phyloP scores from a whole-genome alignment of 2,329 filamentous ascomycete species.

The Allantophomopsis lycopodina region DNA sequence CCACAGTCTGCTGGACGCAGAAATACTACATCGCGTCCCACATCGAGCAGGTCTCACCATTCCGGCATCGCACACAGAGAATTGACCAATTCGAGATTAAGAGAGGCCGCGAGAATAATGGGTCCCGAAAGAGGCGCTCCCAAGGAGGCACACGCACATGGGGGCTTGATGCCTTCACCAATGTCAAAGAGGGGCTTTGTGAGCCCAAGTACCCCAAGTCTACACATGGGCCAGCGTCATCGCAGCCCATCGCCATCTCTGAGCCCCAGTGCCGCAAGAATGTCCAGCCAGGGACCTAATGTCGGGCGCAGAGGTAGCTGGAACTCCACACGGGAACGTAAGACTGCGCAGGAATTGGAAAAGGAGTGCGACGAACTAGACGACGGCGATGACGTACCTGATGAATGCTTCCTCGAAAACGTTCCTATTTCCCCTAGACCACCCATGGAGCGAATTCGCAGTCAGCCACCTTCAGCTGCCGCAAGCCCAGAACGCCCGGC shows the following conservation, averaged over 20 bases:
- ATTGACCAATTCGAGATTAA: slow-evolving; percentile 16
- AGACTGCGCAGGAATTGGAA: slow-evolving; percentile 58
- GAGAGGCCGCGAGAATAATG: not conserved
- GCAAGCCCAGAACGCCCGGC: slow-evolving; percentile 14
- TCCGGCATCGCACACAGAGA: not conserved
- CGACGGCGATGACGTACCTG: slow-evolving; percentile 65
- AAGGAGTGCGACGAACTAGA: slow-evolving; percentile 59
- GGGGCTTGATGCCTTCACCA: slow-evolving; percentile 12
- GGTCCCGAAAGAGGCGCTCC: too few relatives aligned
- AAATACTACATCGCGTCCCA: too few relatives aligned
- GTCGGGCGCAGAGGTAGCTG: slow-evolving; percentile 48
- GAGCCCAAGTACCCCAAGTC: not conserved
- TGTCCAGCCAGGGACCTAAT: not conserved
- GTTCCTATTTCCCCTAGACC: slow-evolving; percentile 69
- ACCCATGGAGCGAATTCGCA: slow-evolving; percentile 37
- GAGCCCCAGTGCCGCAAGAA: not conserved
- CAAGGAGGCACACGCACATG: too few relatives aligned
- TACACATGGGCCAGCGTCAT: not conserved
- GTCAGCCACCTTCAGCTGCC: slow-evolving; percentile 33
- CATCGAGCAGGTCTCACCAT: too few relatives aligned
- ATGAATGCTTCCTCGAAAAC: slow-evolving; percentile 68
- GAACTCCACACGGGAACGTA: slow-evolving; percentile 52
- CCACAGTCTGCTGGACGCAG: too few relatives aligned
- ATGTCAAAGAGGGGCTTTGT: slow-evolving; percentile 9
- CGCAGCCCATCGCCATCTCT: slow-evolving; percentile 11